Conservation (phyloP, 2,329 filamentous ascomycete genomes). For the Hypoxylon sp. region DNA sequence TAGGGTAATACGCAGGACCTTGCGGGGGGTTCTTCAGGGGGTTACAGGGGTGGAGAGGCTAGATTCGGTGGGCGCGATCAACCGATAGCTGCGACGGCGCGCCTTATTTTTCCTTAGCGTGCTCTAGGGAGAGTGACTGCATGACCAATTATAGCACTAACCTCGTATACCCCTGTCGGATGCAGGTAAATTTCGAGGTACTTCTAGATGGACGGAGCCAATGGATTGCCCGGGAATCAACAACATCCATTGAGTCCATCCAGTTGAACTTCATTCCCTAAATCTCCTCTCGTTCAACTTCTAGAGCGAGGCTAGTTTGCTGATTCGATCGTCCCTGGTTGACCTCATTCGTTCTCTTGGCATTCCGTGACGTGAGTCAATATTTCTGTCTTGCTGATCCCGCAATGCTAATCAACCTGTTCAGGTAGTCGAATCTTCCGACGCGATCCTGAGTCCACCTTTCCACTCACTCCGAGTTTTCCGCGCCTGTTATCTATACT, state of each 20-base stretch:
- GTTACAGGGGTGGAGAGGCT: background rate
- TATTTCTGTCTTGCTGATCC: background rate
- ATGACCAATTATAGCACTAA: constrained; percentile 8
- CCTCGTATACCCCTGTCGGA: constrained; percentile 5
- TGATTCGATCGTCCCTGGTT: constrained; percentile 6
- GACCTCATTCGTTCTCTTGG: constrained; percentile 18
- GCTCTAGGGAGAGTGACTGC: background rate
- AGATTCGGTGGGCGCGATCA: constrained; percentile 28
- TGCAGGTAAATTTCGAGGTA: background rate
- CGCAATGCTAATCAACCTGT: constrained; percentile 1
- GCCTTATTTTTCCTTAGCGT: constrained; percentile 7
- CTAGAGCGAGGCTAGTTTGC: background rate
- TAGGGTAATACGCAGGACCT: constrained; percentile 1
- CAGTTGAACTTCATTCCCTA: constrained; percentile 7
- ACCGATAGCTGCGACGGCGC: constrained; percentile 14
- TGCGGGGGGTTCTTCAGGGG: constrained; percentile 23
- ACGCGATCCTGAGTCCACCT: constrained; percentile 19
- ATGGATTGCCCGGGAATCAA: too few relatives aligned
- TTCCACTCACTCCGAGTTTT: constrained; percentile 17
- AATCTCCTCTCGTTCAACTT: constrained; percentile 20
- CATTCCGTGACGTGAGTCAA: background rate
- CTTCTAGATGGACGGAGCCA: constrained; percentile 5
- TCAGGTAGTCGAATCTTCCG: background rate
- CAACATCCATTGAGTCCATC: background rate
- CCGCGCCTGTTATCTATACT: constrained; percentile 7